Conservation (phyloP, 352 stramenopile species). For the Pythium coloratum region DNA sequence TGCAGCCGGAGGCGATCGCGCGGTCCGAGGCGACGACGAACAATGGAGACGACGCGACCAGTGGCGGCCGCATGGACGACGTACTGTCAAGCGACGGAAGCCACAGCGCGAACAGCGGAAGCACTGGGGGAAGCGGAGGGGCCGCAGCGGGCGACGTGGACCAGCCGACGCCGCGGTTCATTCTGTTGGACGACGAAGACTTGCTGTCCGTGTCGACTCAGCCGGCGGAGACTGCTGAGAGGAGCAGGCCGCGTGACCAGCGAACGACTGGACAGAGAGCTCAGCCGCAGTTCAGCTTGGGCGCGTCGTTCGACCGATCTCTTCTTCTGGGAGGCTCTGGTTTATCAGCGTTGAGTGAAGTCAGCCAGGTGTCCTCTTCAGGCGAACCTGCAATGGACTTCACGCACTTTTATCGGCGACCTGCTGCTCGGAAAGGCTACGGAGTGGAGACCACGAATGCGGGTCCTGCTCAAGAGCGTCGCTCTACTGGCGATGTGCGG, state of each 20-base stretch:
- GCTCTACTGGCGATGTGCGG: conserved; percentile 25
- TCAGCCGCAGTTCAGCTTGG: neutral
- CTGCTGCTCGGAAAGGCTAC: neutral
- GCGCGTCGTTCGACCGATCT: conserved; percentile 50
- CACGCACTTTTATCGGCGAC: neutral
- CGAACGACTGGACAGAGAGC: neutral
- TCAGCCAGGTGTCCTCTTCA: conserved; percentile 3
- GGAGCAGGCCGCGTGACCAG: neutral
- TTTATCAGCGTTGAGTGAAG: conserved; percentile 31
- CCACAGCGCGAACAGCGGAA: conserved; percentile 17
- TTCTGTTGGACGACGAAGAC: conserved; percentile 58
- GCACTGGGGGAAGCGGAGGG: conserved; percentile 24
- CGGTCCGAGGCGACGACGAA: conserved; percentile 34
- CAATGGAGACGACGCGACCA: neutral
- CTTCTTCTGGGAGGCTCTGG: conserved; percentile 51
- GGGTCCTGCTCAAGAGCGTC: conserved; percentile 12
- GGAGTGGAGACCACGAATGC: neutral
- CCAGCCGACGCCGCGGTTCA: conserved; percentile 48
- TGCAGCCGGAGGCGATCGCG: conserved; percentile 15
- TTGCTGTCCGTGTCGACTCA: conserved; percentile 32
- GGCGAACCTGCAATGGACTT: neutral
- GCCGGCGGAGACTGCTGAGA: conserved; percentile 5
- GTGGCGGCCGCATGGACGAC: conserved; percentile 3
- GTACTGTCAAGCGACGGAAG: conserved; percentile 40
- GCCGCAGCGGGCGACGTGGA: conserved; percentile 14